A percentile compares a stretch with the other conserved stretches of the same genome.
Evolutionary conservation across 495 filamentous ascomycete genomes (phyloP).

Genomic region (Letharia lupina): DNA sequence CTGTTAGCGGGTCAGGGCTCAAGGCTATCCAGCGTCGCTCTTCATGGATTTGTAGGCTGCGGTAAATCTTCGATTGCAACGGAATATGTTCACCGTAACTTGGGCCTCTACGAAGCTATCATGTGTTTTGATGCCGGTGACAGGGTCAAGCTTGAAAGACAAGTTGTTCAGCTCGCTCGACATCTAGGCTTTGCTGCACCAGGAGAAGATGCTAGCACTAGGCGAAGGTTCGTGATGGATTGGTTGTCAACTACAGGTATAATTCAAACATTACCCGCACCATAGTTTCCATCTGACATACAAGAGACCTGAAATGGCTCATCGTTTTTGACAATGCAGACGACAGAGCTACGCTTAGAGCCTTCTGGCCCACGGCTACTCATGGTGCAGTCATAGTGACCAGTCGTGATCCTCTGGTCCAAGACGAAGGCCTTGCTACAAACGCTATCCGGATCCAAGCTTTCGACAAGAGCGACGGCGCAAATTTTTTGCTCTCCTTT

Average conservation of each 20-base stretch:
- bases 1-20: not conserved
- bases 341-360: conserved; percentile 1
- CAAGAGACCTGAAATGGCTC: conserved; percentile 3
- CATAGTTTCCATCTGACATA: not conserved
- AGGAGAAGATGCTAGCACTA: not conserved
- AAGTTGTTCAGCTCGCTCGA: not conserved
- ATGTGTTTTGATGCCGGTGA: not conserved
- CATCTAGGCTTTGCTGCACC: not conserved
- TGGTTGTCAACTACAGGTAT: conserved; percentile 1
- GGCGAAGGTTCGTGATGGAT: not conserved
- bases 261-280: not conserved
- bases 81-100: not conserved
- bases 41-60: not conserved
- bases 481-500: conserved; percentile 4
- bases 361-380: conserved; percentile 4
- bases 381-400: conserved; percentile 12
- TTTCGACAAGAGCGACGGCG: conserved; percentile 2
- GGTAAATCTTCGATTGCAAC: conserved; percentile 4
- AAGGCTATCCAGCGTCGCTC: not conserved
- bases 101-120: not conserved
- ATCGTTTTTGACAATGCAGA: conserved; percentile 11
- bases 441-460: not conserved
- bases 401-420: conserved; percentile 1
- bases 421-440: not conserved
- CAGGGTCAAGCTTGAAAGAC: not conserved